Base-by-base conservation (phyloP, 2,329 filamentous ascomycete species). In the Chaetomium sp. region DNA sequence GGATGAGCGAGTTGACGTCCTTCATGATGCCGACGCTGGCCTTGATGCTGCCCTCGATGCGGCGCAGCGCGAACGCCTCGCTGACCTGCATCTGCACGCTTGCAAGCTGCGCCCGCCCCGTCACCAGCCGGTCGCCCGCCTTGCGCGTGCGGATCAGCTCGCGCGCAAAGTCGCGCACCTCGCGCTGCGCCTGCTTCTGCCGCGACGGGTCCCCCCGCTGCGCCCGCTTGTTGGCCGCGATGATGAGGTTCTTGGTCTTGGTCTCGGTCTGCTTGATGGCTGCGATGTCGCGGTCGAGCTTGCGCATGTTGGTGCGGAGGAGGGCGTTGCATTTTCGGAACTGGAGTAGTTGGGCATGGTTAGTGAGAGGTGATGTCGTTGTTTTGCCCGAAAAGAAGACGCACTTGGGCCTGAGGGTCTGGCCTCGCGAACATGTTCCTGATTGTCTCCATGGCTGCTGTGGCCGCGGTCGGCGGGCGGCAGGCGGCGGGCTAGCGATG, bases 61-160 rank as follows among this genome's bases (percentile, higher is more conserved):
- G 96, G 71, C 92, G 89, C 72, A 98, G 89, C 1, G 92, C 91
- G 77, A 98, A 98, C 1, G 95, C 93, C 80, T 98, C 94, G 74
- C 93, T 92, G 74, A 99, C 94, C 79, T 98, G 95, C 93, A 98
- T 96, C 78, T 94, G 90, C 51, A 99, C 94, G 70, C 90, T 94
- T 75, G 89, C 88, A 56, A 99, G 85, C 79, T 98, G 95, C 1
- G 95, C 95, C 76, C 96, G 96, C 72, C 89, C 90, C 0, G 94
- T 98, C 21, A 90, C 83, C 47, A 98, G 84, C 4, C 95, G 87
- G 33, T 83, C 80, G 21, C 84, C 85, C 68, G 93, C 88, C 75
- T 90, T 91, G 69, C 95, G 90, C 65, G 92, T 86, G 60, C 91
- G 88, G 68, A 98, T 87, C 57, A 98, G 85, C 78, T 97, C 94